Percentiles rank a stretch among this genome's conserved stretches.
These are phyloP conservation scores for Croton laevigatus DNA, from an alignment of 441 rosid genomes.

Conservation along the genomic window DNA sequence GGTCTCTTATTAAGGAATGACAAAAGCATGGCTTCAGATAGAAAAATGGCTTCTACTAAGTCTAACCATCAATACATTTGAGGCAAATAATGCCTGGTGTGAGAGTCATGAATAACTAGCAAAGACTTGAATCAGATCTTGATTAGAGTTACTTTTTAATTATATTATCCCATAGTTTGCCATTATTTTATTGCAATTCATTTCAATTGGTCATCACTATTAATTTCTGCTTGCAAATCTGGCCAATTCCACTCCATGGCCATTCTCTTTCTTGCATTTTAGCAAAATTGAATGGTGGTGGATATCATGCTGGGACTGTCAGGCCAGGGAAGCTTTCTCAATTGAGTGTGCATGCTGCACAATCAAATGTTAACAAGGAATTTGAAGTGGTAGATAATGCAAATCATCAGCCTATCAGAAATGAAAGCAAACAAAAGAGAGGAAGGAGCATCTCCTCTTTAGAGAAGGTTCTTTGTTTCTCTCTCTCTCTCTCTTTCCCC, in stretches of 20 bases:
- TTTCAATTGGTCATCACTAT: not conserved
- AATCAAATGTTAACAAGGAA: constrained; percentile 42
- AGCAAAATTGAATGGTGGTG: constrained; percentile 35
- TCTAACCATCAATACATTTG: not conserved
- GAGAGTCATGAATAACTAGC: not conserved
- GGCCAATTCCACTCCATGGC: constrained; percentile 1
- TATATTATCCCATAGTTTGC: not conserved
- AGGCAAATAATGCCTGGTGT: not conserved
- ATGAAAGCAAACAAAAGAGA: constrained; percentile 49
- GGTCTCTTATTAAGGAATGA: not conserved
- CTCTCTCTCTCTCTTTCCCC: not conserved
- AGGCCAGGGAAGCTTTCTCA: constrained; percentile 35
- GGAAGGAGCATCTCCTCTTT: constrained; percentile 38
- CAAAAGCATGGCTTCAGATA: not conserved
- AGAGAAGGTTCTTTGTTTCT: constrained; percentile 46
- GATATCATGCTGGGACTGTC: constrained; percentile 26
- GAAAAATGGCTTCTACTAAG: not conserved
- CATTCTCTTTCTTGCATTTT: constrained; percentile 21
- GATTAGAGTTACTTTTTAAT: not conserved
- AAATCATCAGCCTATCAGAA: constrained; percentile 33
- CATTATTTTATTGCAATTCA: not conserved
- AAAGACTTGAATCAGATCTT: not conserved
- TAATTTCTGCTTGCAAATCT: constrained; percentile 3
- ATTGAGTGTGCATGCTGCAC: constrained; percentile 36
- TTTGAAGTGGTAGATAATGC: constrained; percentile 32